phyloP scores from a whole-genome alignment of 2,329 filamentous ascomycete species.

The Xylariaceae sp. region DNA sequence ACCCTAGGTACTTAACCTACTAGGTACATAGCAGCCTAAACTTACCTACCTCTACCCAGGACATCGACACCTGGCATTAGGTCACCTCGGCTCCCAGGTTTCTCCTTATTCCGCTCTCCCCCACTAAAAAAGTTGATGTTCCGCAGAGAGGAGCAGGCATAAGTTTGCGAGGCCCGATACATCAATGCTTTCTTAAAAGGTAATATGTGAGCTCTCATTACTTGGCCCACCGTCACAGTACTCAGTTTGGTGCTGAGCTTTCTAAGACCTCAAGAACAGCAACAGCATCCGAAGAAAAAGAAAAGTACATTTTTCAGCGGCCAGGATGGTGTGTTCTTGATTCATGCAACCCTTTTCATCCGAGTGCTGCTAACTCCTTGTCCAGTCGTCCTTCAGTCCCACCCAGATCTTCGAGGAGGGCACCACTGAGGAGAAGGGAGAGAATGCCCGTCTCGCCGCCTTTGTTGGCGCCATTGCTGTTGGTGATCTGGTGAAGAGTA shows the following conservation, averaged over 20 bases:
- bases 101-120: constrained; percentile 15
- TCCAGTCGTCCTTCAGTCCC: constrained; percentile 71
- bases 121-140: constrained; percentile 6
- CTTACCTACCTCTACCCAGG: no score
- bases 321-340: constrained; percentile 14
- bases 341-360: not conserved
- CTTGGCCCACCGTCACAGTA: constrained; percentile 17
- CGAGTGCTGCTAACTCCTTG: constrained; percentile 11
- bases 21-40: no score
- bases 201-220: constrained; percentile 21
- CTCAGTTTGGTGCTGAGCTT: constrained; percentile 10
- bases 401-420: constrained; percentile 98
- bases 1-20: no score
- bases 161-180: constrained; percentile 9
- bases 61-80: constrained; percentile 8
- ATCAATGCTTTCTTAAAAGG: no score
- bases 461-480: constrained; percentile 98
- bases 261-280: not conserved
- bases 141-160: not conserved
- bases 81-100: constrained; percentile 1
- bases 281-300: not conserved
- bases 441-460: constrained; percentile 97
- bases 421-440: constrained; percentile 96
- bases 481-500: constrained; percentile 96
- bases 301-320: constrained; percentile 1